Percentiles rank a stretch among this genome's conserved stretches.
phyloP scores from a whole-genome alignment of 441 rosid genomes.

The Gossypium gossypioides region DNA sequence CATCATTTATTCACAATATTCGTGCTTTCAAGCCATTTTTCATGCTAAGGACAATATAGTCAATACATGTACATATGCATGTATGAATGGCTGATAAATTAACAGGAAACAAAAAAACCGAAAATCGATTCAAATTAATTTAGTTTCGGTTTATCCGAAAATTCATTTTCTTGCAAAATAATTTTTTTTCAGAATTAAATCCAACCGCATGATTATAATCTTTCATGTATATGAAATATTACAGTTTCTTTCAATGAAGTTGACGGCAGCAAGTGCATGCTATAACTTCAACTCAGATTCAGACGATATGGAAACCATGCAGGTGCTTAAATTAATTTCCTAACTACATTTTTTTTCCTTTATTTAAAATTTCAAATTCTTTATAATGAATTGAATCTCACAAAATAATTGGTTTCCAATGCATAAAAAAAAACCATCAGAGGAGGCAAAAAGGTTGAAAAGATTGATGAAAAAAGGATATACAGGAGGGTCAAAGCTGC shows the following conservation, averaged over 20 bases:
- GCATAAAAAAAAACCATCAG: conserved; percentile 45
- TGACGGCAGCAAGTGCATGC: conserved; percentile 51
- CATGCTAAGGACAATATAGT: not conserved
- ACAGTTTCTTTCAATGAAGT: conserved; percentile 61
- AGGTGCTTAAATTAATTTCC: conserved; percentile 24
- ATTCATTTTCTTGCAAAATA: too few species aligned
- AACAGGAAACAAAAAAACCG: too few species aligned
- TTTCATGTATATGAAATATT: conserved; percentile 2
- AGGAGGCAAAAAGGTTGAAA: conserved; percentile 47
- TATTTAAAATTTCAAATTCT: not conserved
- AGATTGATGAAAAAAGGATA: conserved; percentile 41
- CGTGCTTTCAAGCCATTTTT: not conserved
- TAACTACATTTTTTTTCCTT: not conserved
- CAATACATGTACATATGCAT: not conserved
- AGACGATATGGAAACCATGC: conserved; percentile 39
- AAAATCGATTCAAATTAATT: too few species aligned
- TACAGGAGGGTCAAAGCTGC: conserved; percentile 20
- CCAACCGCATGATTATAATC: too few species aligned
- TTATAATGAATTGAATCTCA: not conserved
- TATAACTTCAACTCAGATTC: conserved; percentile 54
- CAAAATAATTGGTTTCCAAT: not conserved
- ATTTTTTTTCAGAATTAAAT: too few species aligned
- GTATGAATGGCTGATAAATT: not conserved
- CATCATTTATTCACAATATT: not conserved
- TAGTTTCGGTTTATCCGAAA: too few species aligned